These are phyloP conservation scores for Davidsoniella virescens DNA, from an alignment of 2,329 filamentous ascomycete genomes.

Conservation along the genomic window DNA sequence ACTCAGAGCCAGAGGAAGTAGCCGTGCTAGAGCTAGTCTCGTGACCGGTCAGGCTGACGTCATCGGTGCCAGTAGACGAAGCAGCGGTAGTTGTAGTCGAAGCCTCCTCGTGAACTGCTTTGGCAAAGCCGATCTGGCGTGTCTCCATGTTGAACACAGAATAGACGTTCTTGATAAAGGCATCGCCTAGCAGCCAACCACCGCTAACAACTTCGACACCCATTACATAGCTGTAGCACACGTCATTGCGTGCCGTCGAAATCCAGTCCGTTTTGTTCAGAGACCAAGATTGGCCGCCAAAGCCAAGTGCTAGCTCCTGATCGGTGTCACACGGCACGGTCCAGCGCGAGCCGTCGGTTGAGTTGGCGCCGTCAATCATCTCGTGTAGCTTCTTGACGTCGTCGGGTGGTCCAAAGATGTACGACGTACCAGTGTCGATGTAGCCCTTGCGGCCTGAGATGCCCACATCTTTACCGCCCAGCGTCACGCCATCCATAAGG, in stretches of 20 bases:
- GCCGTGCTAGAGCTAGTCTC: not conserved
- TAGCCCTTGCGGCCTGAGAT: conserved; percentile 45
- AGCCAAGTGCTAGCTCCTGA: conserved; percentile 43
- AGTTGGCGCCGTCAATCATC: conserved; percentile 44
- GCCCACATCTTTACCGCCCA: conserved; percentile 41
- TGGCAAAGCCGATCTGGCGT: conserved; percentile 35
- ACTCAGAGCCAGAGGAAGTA: not conserved
- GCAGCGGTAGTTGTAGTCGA: conserved; percentile 7
- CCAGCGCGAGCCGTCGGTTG: conserved; percentile 45
- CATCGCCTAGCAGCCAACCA: conserved; percentile 65
- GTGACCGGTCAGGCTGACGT: not conserved
- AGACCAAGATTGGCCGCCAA: conserved; percentile 50
- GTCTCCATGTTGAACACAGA: conserved; percentile 65
- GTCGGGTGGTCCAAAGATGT: conserved; percentile 51
- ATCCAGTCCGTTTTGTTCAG: conserved; percentile 61
- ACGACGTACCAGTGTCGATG: conserved; percentile 74
- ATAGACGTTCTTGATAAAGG: conserved; percentile 84
- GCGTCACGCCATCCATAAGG: conserved; percentile 45
- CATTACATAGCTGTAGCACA: conserved; percentile 57
- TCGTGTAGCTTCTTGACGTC: conserved; percentile 54
- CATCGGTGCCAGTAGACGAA: conserved; percentile 6
- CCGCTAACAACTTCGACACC: conserved; percentile 49
- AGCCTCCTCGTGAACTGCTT: conserved; percentile 6
- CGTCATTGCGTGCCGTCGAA: conserved; percentile 24
- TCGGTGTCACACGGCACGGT: conserved; percentile 57